Conservation (phyloP, 805 yeast species). For the Lipomyces yamanashiensis region DNA sequence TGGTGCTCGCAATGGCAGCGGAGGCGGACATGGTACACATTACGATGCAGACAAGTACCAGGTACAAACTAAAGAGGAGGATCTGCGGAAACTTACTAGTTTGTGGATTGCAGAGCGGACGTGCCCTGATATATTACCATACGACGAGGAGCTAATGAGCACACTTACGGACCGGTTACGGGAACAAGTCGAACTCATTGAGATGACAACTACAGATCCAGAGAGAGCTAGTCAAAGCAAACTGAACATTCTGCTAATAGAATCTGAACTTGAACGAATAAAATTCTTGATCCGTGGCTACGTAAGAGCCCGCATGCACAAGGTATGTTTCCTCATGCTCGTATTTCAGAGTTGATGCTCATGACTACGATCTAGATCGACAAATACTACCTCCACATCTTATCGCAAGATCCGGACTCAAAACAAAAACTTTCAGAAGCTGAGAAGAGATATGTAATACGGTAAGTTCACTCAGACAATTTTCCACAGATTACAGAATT, state of each 20-base stretch:
- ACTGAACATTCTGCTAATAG: constrained; percentile 79
- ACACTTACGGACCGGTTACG: constrained; percentile 64
- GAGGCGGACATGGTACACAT: neutral
- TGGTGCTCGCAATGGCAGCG: neutral
- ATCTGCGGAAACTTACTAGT: constrained; percentile 54
- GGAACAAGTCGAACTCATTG: constrained; percentile 68
- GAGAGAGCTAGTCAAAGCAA: constrained; percentile 60
- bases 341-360: neutral
- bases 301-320: constrained; percentile 69
- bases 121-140: constrained; percentile 85
- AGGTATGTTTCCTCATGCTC: constrained; percentile 22
- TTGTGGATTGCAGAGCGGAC: constrained; percentile 85
- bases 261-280: constrained; percentile 87
- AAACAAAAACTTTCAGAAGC: constrained; percentile 56
- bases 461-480: constrained; percentile 33
- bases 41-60: neutral
- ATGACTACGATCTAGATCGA: constrained; percentile 59
- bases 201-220: constrained; percentile 77
- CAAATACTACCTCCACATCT: constrained; percentile 63
- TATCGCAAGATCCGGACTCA: constrained; percentile 48
- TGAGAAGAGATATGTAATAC: constrained; percentile 69
- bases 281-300: constrained; percentile 82
- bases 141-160: constrained; percentile 63
- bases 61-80: constrained; percentile 5
- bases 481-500: neutral